phyloP scores from a whole-genome alignment of 225 moss, liverwort and hornwort genomes.

The Pseudoscleropodium purum region DNA sequence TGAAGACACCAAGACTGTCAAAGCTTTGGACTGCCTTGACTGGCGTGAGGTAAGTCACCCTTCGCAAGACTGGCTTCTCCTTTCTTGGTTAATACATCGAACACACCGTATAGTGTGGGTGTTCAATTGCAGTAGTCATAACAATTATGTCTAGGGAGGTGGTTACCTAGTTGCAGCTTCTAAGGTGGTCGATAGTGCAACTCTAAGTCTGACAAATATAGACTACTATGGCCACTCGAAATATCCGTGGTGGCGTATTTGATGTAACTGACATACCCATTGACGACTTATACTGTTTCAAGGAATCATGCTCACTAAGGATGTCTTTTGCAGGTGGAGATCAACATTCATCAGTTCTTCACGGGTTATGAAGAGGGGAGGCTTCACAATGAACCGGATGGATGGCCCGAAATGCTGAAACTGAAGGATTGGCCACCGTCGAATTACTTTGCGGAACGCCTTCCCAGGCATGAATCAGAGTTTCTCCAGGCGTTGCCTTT shows the following conservation, averaged over 20 bases:
- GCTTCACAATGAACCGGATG: conserved; percentile 37
- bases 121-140: background rate
- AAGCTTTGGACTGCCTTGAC: conserved; percentile 84
- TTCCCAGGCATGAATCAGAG: conserved; percentile 78
- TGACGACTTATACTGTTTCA: background rate
- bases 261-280: background rate
- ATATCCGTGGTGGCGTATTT: background rate
- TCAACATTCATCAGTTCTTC: conserved; percentile 95
- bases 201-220: background rate
- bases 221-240: background rate
- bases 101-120: background rate
- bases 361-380: conserved; percentile 69
- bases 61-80: background rate
- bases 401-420: conserved; percentile 93
- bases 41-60: conserved; percentile 68
- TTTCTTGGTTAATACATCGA: background rate
- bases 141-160: background rate
- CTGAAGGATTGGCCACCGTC: conserved; percentile 95
- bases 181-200: background rate
- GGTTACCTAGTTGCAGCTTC: background rate
- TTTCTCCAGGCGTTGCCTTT: conserved; percentile 81
- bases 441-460: conserved; percentile 79
- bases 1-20: conserved; percentile 74
- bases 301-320: background rate
- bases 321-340: conserved; percentile 57